Conservation (phyloP, 2,329 filamentous ascomycete genomes). For the Piedraia hortae region DNA sequence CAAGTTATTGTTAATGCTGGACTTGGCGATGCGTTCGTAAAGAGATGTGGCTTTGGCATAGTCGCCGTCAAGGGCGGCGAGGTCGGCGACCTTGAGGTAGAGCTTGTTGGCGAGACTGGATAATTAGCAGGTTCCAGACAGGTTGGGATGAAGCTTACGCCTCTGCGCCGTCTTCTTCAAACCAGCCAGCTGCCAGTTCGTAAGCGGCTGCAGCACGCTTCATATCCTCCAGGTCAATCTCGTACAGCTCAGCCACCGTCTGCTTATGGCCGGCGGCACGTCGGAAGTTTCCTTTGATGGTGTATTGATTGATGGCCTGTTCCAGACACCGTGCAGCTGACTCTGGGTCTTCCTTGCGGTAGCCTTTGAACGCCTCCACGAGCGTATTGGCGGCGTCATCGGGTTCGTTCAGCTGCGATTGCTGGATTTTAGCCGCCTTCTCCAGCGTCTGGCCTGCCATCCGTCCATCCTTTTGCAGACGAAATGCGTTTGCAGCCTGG, state of each 20-base stretch:
- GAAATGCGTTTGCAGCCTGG: slow-evolving; percentile 75
- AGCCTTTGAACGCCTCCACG: slow-evolving; percentile 83
- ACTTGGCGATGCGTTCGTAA: slow-evolving; percentile 55
- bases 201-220: slow-evolving; percentile 60
- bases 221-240: slow-evolving; percentile 51
- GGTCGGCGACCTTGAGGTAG: slow-evolving; percentile 73
- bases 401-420: slow-evolving; percentile 57
- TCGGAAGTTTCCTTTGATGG: slow-evolving; percentile 67
- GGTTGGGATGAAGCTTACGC: slow-evolving; percentile 28
- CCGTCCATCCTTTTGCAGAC: slow-evolving; percentile 59
- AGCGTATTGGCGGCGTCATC: slow-evolving; percentile 77
- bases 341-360: slow-evolving; percentile 58
- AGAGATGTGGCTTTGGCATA: slow-evolving; percentile 60
- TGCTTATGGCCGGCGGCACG: slow-evolving; percentile 79
- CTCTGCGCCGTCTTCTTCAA: slow-evolving; percentile 59
- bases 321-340: slow-evolving; percentile 60
- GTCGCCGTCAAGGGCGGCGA: slow-evolving; percentile 54
- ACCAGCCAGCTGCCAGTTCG: slow-evolving; percentile 68
- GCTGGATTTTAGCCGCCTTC: slow-evolving; percentile 54
- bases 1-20: slow-evolving; percentile 62
- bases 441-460: slow-evolving; percentile 76
- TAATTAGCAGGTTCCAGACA: slow-evolving; percentile 1
- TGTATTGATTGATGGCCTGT: slow-evolving; percentile 61
- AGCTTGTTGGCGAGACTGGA: slow-evolving; percentile 68
- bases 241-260: slow-evolving; percentile 61